These are phyloP conservation scores for Starmerella ratchasimensis DNA, from an alignment of 805 yeast species.

Conservation along the genomic window DNA sequence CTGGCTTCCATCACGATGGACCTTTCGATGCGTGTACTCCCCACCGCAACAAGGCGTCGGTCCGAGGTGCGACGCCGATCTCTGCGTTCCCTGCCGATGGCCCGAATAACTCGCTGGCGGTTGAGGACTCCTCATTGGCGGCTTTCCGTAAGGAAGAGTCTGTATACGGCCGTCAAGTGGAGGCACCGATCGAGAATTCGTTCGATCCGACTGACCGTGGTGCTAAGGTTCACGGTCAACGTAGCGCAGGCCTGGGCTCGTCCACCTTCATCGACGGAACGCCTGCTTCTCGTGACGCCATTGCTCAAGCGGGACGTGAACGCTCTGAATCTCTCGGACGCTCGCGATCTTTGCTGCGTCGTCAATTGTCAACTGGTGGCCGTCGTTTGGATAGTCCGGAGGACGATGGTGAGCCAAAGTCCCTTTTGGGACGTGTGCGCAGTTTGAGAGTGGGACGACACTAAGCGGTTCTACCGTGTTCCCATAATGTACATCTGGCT, in stretches of 20 bases:
- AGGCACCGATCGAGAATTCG: conserved; percentile 19
- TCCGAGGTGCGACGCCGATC: conserved; percentile 44
- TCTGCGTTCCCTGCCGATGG: conserved; percentile 93
- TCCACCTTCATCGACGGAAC: conserved; percentile 92
- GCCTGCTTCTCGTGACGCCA: conserved; percentile 56
- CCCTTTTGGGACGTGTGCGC: conserved; percentile 68
- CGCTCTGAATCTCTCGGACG: conserved; percentile 45
- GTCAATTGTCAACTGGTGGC: conserved; percentile 7
- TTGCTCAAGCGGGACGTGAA: conserved; percentile 23
- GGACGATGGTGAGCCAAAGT: conserved; percentile 18
- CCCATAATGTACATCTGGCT: too few species aligned
- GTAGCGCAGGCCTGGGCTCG: conserved; percentile 80
- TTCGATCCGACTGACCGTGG: conserved; percentile 62
- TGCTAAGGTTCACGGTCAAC: conserved; percentile 67
- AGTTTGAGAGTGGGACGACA: conserved; percentile 53
- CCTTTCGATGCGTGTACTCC: conserved; percentile 99
- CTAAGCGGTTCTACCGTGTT: background rate
- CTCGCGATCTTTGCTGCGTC: conserved; percentile 52
- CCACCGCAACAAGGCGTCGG: conserved; percentile 61
- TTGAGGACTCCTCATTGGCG: conserved; percentile 37
- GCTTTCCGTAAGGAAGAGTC: conserved; percentile 40
- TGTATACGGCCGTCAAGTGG: conserved; percentile 52
- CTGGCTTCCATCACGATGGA: conserved; percentile 96
- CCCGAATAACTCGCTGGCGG: conserved; percentile 74
- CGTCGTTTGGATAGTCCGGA: background rate